Conservation (phyloP, 2,329 filamentous ascomycete species). For the Colletotrichum phormii region DNA sequence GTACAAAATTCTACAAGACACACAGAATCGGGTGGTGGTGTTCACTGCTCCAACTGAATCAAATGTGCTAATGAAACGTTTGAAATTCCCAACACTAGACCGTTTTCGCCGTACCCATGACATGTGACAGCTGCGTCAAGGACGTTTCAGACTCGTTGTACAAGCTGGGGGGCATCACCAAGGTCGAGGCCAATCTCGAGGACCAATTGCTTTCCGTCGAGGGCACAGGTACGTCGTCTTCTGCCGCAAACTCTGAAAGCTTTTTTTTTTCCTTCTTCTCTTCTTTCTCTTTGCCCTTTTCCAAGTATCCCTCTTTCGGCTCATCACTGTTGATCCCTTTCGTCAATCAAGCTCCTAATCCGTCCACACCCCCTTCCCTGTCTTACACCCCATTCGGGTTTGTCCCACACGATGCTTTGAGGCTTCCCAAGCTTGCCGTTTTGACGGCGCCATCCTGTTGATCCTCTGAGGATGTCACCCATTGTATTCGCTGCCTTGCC, state of each 20-base stretch:
- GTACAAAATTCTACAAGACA: too few species aligned
- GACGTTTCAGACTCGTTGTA: conserved; percentile 84
- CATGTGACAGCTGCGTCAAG: conserved; percentile 89
- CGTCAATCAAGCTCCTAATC: background rate
- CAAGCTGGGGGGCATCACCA: conserved; percentile 82
- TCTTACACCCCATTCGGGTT: background rate
- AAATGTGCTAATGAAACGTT: conserved; percentile 49
- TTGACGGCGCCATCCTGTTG: background rate
- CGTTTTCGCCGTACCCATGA: conserved; percentile 93
- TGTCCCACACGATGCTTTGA: conserved; percentile 4
- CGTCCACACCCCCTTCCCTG: background rate
- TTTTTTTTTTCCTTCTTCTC: background rate
- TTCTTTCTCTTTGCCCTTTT: background rate
- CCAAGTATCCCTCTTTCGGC: background rate
- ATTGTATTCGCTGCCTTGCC: background rate
- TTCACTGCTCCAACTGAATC: background rate
- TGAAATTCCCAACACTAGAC: conserved; percentile 68
- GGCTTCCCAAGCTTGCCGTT: conserved; percentile 9
- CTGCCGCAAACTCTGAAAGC: conserved; percentile 29
- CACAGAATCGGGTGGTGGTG: background rate
- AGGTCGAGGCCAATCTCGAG: conserved; percentile 83
- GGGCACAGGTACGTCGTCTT: conserved; percentile 73
- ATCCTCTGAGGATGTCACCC: background rate
- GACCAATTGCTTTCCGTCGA: conserved; percentile 87
- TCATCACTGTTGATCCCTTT: background rate